Evolutionary conservation across 169 alveolate species (phyloP), one percentile per base, ranked within the genome.

Genomic region (Toxoplasma gondii): DNA sequence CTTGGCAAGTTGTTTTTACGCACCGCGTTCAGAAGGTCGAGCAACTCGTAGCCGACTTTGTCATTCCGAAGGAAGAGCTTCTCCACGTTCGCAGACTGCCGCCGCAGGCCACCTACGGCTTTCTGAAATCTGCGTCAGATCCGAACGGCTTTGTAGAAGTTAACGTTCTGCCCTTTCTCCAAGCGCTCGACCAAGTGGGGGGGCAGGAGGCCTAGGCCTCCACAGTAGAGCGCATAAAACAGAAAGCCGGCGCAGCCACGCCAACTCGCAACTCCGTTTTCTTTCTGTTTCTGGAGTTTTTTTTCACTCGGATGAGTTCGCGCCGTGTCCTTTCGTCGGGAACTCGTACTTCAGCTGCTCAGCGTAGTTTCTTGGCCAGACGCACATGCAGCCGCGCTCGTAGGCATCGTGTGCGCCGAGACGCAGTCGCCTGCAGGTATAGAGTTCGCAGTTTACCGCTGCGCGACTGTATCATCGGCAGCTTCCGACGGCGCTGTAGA

Each of bases 101-200:
- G 84, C 84, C 84, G 10, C 84, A 74, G 84, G 84, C 84, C 17
- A 34, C 84, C 39, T n/a, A 74, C 84, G 84, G 43, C 44, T 74
- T 74, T 44, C 84, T 74, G 9, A 74, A 74, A 44, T 74, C 84
- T 22, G 44, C 44, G 19, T 36, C 39, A 10, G 84, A 74, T 44
- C 49, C 84, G 39, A 19, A 74, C 84, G 84, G 84, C 24, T 74
- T 74, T n/a, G 84, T 74, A 12, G 84, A 34, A 12, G 38, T 74
- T 9, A 36, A 74, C 49, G 84, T 74, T 16, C 84, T 74, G 5
- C 44, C 84, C 45, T n/a, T 74, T n/a, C 84, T 74, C 22, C 84
- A 74, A n/a, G 43, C 44, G 9, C 84, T 74, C 41, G 84, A 36
- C 39, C 39, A 74, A n/a, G n/a, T 74, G 45, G 84, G 74, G 24